Conservation (phyloP, 192 early-diverging fungal genomes). For the Backusella sp. region DNA sequence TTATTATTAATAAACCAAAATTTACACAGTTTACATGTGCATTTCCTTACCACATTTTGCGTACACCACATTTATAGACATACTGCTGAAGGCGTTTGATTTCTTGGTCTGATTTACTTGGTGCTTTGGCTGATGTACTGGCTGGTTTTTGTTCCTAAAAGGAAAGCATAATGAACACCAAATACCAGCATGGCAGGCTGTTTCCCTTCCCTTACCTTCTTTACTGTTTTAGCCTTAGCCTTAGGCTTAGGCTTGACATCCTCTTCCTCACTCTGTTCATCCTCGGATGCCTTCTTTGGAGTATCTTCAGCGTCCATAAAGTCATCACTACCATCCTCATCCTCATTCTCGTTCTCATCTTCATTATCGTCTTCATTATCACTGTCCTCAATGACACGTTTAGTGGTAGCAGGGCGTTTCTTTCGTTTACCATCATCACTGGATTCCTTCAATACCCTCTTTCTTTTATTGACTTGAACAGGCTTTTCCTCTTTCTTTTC, state of each 20-base stretch:
- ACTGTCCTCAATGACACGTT: background rate
- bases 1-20: background rate
- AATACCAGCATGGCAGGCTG: background rate
- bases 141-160: background rate
- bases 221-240: background rate
- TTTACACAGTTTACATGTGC: background rate
- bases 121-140: background rate
- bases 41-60: slow-evolving; percentile 7
- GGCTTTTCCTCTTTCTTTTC: background rate
- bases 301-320: background rate
- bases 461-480: background rate
- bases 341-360: background rate
- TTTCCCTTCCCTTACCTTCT: background rate
- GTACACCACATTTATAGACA: slow-evolving; percentile 13
- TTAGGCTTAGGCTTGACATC: background rate
- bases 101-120: background rate
- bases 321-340: background rate
- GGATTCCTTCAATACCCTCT: background rate
- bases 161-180: background rate
- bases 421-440: background rate
- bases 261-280: background rate
- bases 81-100: slow-evolving; percentile 16
- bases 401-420: background rate
- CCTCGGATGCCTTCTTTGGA: background rate
- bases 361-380: background rate